Evolutionary conservation across 2,329 filamentous ascomycete genomes (phyloP).

Genomic region (Aureobasidium zeae): DNA sequence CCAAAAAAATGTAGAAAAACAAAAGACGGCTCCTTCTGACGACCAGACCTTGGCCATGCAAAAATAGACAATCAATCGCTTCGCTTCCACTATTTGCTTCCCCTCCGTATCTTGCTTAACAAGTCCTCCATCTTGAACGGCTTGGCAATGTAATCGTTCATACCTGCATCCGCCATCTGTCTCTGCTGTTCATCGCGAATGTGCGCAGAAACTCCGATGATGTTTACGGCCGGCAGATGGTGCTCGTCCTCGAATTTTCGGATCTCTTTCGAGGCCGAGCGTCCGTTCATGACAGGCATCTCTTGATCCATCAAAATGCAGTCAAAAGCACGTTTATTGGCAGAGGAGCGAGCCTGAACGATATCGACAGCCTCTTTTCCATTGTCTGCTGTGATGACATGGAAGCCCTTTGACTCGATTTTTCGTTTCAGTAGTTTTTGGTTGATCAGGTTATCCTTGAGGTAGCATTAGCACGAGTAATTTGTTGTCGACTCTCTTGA

Average conservation of each 20-base stretch:
- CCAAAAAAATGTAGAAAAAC: no score
- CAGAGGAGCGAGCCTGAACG: background rate
- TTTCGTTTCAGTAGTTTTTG: slow-evolving; percentile 26
- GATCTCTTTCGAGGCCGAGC: slow-evolving; percentile 23
- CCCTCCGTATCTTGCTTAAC: slow-evolving; percentile 17
- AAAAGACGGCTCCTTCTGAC: background rate
- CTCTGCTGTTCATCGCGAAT: slow-evolving; percentile 27
- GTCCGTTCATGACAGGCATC: slow-evolving; percentile 29
- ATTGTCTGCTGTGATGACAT: slow-evolving; percentile 27
- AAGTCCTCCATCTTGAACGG: slow-evolving; percentile 28
- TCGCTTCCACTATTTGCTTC: background rate
- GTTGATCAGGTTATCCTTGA: slow-evolving; percentile 30
- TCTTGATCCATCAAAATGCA: slow-evolving; percentile 29
- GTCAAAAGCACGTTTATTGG: slow-evolving; percentile 18
- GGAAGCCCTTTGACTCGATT: slow-evolving; percentile 23
- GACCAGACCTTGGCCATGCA: no score
- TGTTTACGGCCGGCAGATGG: slow-evolving; percentile 21
- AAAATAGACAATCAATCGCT: background rate
- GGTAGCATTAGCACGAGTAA: background rate
- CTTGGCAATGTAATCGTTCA: slow-evolving; percentile 28
- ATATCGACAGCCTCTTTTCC: slow-evolving; percentile 26
- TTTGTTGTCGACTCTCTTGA: background rate
- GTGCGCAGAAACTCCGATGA: slow-evolving; percentile 30
- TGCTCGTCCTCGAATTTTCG: slow-evolving; percentile 21
- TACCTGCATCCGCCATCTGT: slow-evolving; percentile 26